phyloP scores from a whole-genome alignment of 2,329 filamentous ascomycete genomes.

The Sclerotiophoma versabilis region DNA sequence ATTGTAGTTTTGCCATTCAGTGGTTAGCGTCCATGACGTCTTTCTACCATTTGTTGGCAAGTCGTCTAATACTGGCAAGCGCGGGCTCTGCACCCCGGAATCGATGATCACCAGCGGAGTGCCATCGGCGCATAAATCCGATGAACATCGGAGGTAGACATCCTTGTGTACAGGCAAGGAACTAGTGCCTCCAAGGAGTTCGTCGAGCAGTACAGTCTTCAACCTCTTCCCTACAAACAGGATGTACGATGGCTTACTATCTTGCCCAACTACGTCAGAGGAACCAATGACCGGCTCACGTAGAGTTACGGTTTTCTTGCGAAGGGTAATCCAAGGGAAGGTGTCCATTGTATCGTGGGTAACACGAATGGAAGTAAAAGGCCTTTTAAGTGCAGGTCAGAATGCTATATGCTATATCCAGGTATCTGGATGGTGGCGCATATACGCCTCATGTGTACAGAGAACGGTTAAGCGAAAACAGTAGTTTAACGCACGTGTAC shows the following conservation, averaged over 20 bases:
- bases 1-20: neutral
- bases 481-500: neutral
- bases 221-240: neutral
- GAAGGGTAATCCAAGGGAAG: neutral
- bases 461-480: too few relatives aligned
- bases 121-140: neutral
- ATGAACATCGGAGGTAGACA: neutral
- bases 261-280: neutral
- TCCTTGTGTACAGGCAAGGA: slow-evolving; percentile 2
- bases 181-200: neutral
- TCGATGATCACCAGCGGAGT: slow-evolving; percentile 1
- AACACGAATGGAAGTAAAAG: too few relatives aligned
- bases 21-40: neutral
- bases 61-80: neutral
- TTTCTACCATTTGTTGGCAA: neutral
- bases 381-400: too few relatives aligned
- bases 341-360: neutral
- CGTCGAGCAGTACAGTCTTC: slow-evolving; percentile 2
- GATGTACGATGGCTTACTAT: neutral
- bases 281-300: neutral
- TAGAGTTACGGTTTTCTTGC: neutral
- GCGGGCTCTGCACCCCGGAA: neutral
- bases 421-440: too few relatives aligned
- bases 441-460: too few relatives aligned
- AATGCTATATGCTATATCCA: too few relatives aligned